Evolutionary conservation across 2,329 filamentous ascomycete species (phyloP), one percentile per base, ranked within the genome.

Genomic region (Claviceps monticola): DNA sequence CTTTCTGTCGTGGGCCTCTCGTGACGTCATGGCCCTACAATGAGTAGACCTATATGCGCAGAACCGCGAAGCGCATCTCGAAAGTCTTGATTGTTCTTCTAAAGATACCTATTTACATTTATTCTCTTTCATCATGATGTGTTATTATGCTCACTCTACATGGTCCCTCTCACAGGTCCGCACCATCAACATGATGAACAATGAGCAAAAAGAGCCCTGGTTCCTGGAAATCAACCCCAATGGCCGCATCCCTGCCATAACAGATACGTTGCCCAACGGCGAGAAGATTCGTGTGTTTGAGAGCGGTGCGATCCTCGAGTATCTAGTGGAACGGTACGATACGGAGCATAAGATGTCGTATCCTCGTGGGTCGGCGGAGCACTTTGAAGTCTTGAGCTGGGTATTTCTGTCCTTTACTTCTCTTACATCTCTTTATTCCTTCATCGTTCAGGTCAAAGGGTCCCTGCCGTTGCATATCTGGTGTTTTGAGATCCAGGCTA

Each of bases 171-270:
- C 6, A 4, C 46, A 74, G 72, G 64, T 70, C 44, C 77, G 83
- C 50, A 73, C 77, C 44, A 82, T 94, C 60, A 76, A 85, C n/a
- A 76, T 94, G 54, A 71, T 66, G 56, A 85, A 86, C 56, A 86
- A 88, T 64, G 76, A 72, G n/a, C 88, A 94, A 61, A 94, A 93
- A 64, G 71, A 91, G 66, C 80, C 79, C 16, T 94, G 87, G 88
- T 96, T 91, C 69, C 77, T 94, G 29, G 82, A 83, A 50, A 94
- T 95, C 70, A 95, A 95, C 69, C 89, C 89, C 56, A 95, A 95
- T 66, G 89, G 89, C 57, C 85, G 89, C 58, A 95, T 95, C 60
- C 90, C 89, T 4, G 89, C 89, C 53, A 61, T 95, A 49, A 93
- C 86, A 7, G 89, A 95, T 68, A 86, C 75, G 6, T 84, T 86